A percentile compares a stretch with the other conserved stretches of the same genome.
phyloP scores from a whole-genome alignment of 2,329 filamentous ascomycete species.

The Diaporthe sp. region DNA sequence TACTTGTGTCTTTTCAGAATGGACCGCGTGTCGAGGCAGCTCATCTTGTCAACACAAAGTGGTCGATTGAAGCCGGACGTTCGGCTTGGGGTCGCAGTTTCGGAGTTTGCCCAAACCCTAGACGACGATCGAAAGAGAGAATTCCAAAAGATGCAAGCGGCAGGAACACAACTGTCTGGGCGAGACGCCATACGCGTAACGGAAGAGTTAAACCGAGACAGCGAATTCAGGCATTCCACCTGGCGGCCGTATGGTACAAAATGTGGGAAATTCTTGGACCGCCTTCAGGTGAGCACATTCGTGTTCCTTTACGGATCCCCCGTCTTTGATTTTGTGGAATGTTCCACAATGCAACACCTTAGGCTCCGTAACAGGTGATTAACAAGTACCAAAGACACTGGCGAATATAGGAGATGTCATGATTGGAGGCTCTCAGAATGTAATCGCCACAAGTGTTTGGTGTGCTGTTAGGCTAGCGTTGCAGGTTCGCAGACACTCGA shows the following conservation, averaged over 20 bases:
- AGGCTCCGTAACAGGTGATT: too few relatives aligned
- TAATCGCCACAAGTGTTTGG: conserved; percentile 41
- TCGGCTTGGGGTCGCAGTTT: conserved; percentile 18
- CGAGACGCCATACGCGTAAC: conserved; percentile 39
- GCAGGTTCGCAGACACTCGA: conserved; percentile 18
- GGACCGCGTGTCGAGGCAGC: not conserved
- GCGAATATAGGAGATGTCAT: conserved; percentile 37
- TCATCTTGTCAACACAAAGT: not conserved
- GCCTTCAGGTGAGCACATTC: too few relatives aligned
- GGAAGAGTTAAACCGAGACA: conserved; percentile 41
- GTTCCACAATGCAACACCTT: too few relatives aligned
- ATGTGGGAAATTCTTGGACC: conserved; percentile 28
- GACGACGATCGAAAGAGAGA: not conserved
- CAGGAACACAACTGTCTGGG: not conserved
- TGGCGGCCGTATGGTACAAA: conserved; percentile 35
- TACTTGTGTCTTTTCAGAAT: not conserved
- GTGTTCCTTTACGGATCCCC: too few relatives aligned
- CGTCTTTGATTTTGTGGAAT: too few relatives aligned
- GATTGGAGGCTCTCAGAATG: conserved; percentile 37
- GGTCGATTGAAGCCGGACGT: conserved; percentile 15
- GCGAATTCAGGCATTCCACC: conserved; percentile 25
- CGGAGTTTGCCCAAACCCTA: conserved; percentile 2
- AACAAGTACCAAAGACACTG: too few relatives aligned
- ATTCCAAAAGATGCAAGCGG: not conserved
- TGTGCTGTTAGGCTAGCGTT: conserved; percentile 35